Percentiles rank a stretch among this genome's conserved stretches.
Evolutionary conservation across 2,329 filamentous ascomycete species (phyloP).

Genomic region (Exophiala alcalophila): DNA sequence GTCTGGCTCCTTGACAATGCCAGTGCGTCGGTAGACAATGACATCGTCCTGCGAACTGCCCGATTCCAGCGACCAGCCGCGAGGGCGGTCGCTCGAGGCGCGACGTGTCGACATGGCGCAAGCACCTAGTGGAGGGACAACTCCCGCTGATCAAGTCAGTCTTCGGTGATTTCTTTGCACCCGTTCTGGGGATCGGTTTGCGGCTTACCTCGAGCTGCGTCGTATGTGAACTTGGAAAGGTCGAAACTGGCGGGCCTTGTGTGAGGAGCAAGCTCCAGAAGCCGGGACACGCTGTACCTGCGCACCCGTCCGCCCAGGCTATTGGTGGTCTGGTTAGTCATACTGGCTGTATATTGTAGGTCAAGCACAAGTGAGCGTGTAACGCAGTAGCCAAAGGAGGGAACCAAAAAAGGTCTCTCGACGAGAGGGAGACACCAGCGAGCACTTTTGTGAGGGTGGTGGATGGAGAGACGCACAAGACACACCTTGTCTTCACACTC

Average conservation of each 20-base stretch:
- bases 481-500: too few species aligned
- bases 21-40: conserved; percentile 21
- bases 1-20: conserved; percentile 20
- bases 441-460: conserved; percentile 6
- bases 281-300: conserved; percentile 24
- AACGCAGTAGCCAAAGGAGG: conserved; percentile 20
- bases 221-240: conserved; percentile 31
- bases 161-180: background rate
- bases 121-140: conserved; percentile 29
- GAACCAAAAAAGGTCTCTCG: conserved; percentile 20
- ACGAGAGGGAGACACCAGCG: conserved; percentile 13
- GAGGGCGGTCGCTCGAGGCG: conserved; percentile 22
- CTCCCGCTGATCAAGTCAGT: conserved; percentile 27
- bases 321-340: conserved; percentile 28
- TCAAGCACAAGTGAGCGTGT: conserved; percentile 11
- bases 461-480: conserved; percentile 2
- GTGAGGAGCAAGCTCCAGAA: conserved; percentile 27
- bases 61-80: conserved; percentile 24
- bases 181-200: background rate
- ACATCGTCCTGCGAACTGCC: conserved; percentile 25
- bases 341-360: conserved; percentile 19
- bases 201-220: conserved; percentile 30
- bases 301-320: conserved; percentile 17
- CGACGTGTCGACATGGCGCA: conserved; percentile 27
- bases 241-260: conserved; percentile 23